A percentile compares a stretch with the other conserved stretches of the same genome.
phyloP scores from a whole-genome alignment of 1,284 basidiomycete species.

The Xerocomus minutiporus region DNA sequence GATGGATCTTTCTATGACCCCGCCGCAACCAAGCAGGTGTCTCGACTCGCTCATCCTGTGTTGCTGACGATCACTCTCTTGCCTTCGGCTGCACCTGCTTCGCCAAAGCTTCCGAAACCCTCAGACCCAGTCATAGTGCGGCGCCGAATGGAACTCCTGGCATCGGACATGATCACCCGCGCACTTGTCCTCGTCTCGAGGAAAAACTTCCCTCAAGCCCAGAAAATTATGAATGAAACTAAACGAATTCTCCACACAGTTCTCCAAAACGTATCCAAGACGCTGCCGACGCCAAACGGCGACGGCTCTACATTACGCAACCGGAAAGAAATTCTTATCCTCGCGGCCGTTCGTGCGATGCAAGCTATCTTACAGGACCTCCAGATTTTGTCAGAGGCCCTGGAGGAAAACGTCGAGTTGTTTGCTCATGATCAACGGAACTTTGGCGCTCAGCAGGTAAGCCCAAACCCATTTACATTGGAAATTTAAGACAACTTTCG shows the following conservation, averaged over 20 bases:
- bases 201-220: slow-evolving; percentile 82
- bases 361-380: slow-evolving; percentile 82
- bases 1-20: slow-evolving; percentile 93
- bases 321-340: slow-evolving; percentile 68
- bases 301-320: slow-evolving; percentile 52
- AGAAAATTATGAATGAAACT: slow-evolving; percentile 84
- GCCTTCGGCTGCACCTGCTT: slow-evolving; percentile 44
- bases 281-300: slow-evolving; percentile 52
- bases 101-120: slow-evolving; percentile 45
- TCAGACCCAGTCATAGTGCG: slow-evolving; percentile 85
- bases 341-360: slow-evolving; percentile 71
- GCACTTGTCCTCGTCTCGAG: slow-evolving; percentile 84
- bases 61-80: slow-evolving; percentile 85
- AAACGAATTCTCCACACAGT: slow-evolving; percentile 82
- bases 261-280: slow-evolving; percentile 72
- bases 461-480: slow-evolving; percentile 21
- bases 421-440: slow-evolving; percentile 89
- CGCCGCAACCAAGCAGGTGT: slow-evolving; percentile 71
- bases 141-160: slow-evolving; percentile 89
- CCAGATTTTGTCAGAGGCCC: slow-evolving; percentile 76
- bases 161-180: slow-evolving; percentile 92
- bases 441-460: slow-evolving; percentile 88
- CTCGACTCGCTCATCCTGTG: slow-evolving; percentile 82
- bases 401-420: slow-evolving; percentile 85
- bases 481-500: neutral